A percentile compares a stretch with the other conserved stretches of the same genome.
These are phyloP conservation scores for Lichtheimia corymbifera DNA, from an alignment of 371 early-diverging fungal genomes.

Conservation along the genomic window DNA sequence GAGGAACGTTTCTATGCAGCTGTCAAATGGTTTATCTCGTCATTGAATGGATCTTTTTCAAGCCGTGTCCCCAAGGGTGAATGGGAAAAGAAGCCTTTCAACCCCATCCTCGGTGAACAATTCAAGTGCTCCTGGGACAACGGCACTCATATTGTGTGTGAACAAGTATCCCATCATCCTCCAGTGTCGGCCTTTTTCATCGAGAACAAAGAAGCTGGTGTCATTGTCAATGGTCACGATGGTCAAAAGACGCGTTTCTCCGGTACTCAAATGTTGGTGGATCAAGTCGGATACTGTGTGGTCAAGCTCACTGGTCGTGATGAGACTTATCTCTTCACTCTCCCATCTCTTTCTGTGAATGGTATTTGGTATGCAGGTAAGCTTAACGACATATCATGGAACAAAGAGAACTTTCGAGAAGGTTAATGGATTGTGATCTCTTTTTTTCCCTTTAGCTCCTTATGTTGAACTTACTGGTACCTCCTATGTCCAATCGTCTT, in stretches of 20 bases:
- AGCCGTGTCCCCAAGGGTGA: slow-evolving; percentile 69
- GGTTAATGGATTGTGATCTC: background rate
- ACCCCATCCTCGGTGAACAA: slow-evolving; percentile 86
- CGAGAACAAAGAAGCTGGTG: slow-evolving; percentile 71
- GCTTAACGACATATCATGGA: slow-evolving; percentile 30
- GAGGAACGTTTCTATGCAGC: slow-evolving; percentile 76
- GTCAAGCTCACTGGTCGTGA: slow-evolving; percentile 52
- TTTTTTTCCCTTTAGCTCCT: slow-evolving; percentile 38
- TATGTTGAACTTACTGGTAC: slow-evolving; percentile 77
- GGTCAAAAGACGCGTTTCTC: slow-evolving; percentile 83
- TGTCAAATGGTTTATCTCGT: slow-evolving; percentile 78
- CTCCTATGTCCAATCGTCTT: slow-evolving; percentile 67
- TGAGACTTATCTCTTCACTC: slow-evolving; percentile 74
- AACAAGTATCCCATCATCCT: slow-evolving; percentile 83
- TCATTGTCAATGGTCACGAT: slow-evolving; percentile 73
- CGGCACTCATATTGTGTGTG: slow-evolving; percentile 65
- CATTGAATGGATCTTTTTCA: slow-evolving; percentile 73
- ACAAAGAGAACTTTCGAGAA: background rate
- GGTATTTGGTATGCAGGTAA: slow-evolving; percentile 80
- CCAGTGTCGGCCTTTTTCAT: slow-evolving; percentile 73
- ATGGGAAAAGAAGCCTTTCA: slow-evolving; percentile 86
- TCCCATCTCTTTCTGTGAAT: slow-evolving; percentile 77
- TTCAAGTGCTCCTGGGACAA: slow-evolving; percentile 74
- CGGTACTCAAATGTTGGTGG: slow-evolving; percentile 76
- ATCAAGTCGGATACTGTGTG: slow-evolving; percentile 74